Evolutionary conservation across 2,329 filamentous ascomycete species (phyloP).

Genomic region (Pseudopyricularia javanii): DNA sequence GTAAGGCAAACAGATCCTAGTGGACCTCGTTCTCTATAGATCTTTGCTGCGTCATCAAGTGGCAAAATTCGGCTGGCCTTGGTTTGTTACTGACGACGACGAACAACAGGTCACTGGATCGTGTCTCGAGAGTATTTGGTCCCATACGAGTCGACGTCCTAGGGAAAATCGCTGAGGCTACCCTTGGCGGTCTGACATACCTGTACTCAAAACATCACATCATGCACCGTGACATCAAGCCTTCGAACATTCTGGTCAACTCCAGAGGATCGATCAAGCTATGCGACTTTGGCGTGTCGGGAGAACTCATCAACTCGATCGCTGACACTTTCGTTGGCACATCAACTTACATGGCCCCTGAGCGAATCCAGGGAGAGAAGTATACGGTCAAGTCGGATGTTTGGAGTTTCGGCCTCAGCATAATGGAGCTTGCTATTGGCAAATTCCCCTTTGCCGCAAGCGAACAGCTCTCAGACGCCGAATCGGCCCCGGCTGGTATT

Average conservation of each 20-base stretch:
- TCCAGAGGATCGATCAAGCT: constrained; percentile 91
- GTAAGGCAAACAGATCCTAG: constrained; percentile 40
- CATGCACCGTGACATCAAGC: constrained; percentile 98
- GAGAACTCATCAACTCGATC: constrained; percentile 93
- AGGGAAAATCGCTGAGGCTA: constrained; percentile 94
- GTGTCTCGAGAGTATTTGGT: constrained; percentile 87
- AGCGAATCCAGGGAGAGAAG: constrained; percentile 90
- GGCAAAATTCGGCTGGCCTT: neutral
- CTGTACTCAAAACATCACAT: constrained; percentile 93
- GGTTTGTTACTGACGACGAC: constrained; percentile 1
- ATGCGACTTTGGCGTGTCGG: constrained; percentile 97
- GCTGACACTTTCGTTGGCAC: constrained; percentile 97
- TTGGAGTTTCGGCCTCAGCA: constrained; percentile 89
- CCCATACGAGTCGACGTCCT: constrained; percentile 92
- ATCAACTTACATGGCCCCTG: constrained; percentile 98
- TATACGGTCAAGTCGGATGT: constrained; percentile 98
- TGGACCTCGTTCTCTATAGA: neutral
- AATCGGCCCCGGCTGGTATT: constrained; percentile 84
- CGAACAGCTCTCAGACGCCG: constrained; percentile 57
- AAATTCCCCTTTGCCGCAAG: constrained; percentile 86
- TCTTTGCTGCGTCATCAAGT: neutral
- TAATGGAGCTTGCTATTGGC: constrained; percentile 97
- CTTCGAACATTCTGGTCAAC: constrained; percentile 94
- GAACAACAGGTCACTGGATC: constrained; percentile 65
- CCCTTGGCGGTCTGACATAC: constrained; percentile 85